Evolutionary conservation across 371 early-diverging fungal species (phyloP).

Genomic region (Smittium culicis): DNA sequence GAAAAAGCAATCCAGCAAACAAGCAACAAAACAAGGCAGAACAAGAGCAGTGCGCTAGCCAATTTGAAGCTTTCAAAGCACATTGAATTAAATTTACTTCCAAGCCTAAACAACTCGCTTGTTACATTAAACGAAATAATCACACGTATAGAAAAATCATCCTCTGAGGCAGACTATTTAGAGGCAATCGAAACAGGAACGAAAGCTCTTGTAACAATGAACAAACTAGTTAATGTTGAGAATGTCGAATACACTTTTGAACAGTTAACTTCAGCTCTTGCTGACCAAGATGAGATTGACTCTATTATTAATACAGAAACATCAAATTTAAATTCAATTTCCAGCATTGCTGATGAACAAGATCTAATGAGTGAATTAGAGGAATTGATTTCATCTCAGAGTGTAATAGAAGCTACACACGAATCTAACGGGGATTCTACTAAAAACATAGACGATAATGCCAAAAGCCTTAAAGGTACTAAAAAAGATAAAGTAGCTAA

Average conservation of each 20-base stretch:
- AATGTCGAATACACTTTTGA: slow-evolving; percentile 5
- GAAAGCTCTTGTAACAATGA: not conserved
- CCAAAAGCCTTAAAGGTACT: no score
- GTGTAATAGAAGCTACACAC: no score
- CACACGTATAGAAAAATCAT: not conserved
- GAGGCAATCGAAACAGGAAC: not conserved
- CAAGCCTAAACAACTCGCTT: not conserved
- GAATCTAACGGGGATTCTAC: no score
- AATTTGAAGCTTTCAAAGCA: slow-evolving; percentile 2
- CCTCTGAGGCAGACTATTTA: not conserved
- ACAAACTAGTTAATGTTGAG: not conserved
- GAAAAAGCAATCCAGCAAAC: not conserved
- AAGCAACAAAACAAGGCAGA: not conserved
- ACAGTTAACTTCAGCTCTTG: not conserved
- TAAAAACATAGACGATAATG: no score
- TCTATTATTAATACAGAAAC: not conserved
- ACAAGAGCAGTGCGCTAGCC: not conserved
- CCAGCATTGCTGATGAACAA: not conserved
- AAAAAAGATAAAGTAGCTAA: no score
- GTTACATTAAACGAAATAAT: slow-evolving; percentile 2
- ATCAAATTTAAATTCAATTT: not conserved
- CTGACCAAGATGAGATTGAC: not conserved
- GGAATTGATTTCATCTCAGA: not conserved
- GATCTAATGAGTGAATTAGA: slow-evolving; percentile 2
- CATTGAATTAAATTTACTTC: not conserved